Percentiles rank a stretch among this genome's conserved stretches.
These are phyloP conservation scores for Trichoderma koningiopsis DNA, from an alignment of 2,329 filamentous ascomycete genomes.

Conservation along the genomic window DNA sequence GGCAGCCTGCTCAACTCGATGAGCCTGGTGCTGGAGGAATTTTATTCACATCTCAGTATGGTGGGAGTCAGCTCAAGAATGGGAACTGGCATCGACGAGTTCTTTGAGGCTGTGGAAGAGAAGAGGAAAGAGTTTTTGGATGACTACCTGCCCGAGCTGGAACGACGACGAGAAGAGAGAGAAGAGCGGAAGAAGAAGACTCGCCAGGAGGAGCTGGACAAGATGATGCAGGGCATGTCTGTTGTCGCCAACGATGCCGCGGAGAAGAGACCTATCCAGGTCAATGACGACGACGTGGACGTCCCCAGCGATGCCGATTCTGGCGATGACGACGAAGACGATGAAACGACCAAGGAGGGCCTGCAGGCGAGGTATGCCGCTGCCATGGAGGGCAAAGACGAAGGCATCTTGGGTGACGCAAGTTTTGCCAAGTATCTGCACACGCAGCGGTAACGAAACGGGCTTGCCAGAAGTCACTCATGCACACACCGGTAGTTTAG, in stretches of 20 bases:
- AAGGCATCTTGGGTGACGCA: slow-evolving; percentile 56
- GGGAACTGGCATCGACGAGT: slow-evolving; percentile 87
- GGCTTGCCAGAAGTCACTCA: neutral
- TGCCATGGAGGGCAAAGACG: slow-evolving; percentile 64
- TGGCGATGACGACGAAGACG: slow-evolving; percentile 59
- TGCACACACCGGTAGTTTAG: neutral
- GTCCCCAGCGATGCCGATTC: slow-evolving; percentile 63
- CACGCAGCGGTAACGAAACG: slow-evolving; percentile 40
- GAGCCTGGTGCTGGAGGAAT: slow-evolving; percentile 96
- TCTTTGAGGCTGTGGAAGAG: slow-evolving; percentile 84
- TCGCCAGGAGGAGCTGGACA: slow-evolving; percentile 80
- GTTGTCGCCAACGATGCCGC: slow-evolving; percentile 33
- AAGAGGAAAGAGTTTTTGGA: slow-evolving; percentile 86
- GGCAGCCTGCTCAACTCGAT: slow-evolving; percentile 93
- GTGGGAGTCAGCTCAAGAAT: slow-evolving; percentile 94
- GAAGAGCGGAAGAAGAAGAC: slow-evolving; percentile 72
- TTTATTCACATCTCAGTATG: slow-evolving; percentile 90
- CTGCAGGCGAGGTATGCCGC: slow-evolving; percentile 76
- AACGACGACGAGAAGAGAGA: slow-evolving; percentile 72
- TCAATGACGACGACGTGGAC: slow-evolving; percentile 52
- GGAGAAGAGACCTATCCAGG: slow-evolving; percentile 42
- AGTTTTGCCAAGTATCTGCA: slow-evolving; percentile 65
- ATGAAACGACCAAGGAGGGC: slow-evolving; percentile 64
- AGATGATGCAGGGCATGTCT: slow-evolving; percentile 92
- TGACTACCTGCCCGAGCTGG: slow-evolving; percentile 91